Evolutionary conservation across 1,284 basidiomycete genomes (phyloP).

Genomic region (Amylostereum areolatum): DNA sequence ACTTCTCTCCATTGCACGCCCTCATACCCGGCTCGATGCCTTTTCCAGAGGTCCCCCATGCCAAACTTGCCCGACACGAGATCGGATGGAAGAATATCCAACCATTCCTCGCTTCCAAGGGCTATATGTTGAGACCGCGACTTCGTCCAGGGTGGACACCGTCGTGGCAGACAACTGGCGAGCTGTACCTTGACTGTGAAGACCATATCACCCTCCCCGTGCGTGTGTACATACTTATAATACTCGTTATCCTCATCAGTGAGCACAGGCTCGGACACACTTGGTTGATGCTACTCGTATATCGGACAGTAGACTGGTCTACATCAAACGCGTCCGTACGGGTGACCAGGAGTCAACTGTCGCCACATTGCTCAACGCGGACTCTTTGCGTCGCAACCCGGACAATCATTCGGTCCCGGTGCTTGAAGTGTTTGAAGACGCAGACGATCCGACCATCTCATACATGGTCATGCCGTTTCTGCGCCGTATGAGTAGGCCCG

Average conservation of each 20-base stretch:
- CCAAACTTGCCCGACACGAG: too few relatives aligned
- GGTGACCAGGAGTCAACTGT: conserved; percentile 17
- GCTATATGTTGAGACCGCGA: conserved; percentile 17
- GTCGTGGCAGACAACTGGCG: conserved; percentile 13
- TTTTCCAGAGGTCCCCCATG: too few relatives aligned
- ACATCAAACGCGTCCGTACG: conserved; percentile 13
- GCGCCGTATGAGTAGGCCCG: conserved; percentile 12
- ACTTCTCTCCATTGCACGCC: too few relatives aligned
- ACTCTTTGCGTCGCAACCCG: conserved; percentile 12
- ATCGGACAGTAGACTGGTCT: conserved; percentile 17
- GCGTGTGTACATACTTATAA: not conserved
- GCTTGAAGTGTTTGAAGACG: conserved; percentile 17
- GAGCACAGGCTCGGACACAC: conserved; percentile 11
- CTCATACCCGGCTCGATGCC: too few relatives aligned
- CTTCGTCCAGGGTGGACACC: conserved; percentile 16
- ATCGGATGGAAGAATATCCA: not conserved
- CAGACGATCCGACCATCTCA: conserved; percentile 8
- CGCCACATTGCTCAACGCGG: conserved; percentile 11
- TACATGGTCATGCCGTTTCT: conserved; percentile 24
- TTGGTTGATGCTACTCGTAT: conserved; percentile 21
- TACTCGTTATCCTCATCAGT: not conserved
- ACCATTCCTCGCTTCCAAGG: conserved; percentile 1
- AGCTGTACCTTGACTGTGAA: conserved; percentile 9
- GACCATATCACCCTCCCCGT: conserved; percentile 11
- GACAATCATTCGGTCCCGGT: conserved; percentile 22